These are phyloP conservation scores for Mycena sanguinolenta DNA, from an alignment of 768 basidiomycete species.

Conservation along the genomic window DNA sequence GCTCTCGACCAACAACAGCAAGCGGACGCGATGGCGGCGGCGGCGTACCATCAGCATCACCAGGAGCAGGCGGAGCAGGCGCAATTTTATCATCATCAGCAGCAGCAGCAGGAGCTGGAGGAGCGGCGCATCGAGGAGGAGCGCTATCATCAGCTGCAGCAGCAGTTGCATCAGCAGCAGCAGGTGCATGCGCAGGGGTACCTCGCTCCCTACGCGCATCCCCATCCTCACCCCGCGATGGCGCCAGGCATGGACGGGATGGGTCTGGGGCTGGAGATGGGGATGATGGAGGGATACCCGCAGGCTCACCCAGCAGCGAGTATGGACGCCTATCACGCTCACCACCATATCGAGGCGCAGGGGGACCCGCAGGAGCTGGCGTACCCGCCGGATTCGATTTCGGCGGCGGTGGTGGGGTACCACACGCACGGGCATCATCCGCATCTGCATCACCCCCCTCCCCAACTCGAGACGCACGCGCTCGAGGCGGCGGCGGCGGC, in stretches of 20 bases:
- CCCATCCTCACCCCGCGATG: slow-evolving; percentile 35
- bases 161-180: slow-evolving; percentile 37
- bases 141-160: slow-evolving; percentile 41
- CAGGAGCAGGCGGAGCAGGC: slow-evolving; percentile 48
- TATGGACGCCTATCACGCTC: slow-evolving; percentile 32
- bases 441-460: slow-evolving; percentile 18
- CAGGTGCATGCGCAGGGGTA: slow-evolving; percentile 35
- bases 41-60: slow-evolving; percentile 50
- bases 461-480: slow-evolving; percentile 4
- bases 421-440: slow-evolving; percentile 12
- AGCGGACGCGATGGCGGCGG: slow-evolving; percentile 51
- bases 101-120: slow-evolving; percentile 43
- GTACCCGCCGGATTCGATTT: slow-evolving; percentile 16
- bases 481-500: neutral
- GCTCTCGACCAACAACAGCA: slow-evolving; percentile 28
- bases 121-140: slow-evolving; percentile 47
- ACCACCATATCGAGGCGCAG: slow-evolving; percentile 20
- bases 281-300: slow-evolving; percentile 34
- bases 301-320: slow-evolving; percentile 30
- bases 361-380: slow-evolving; percentile 18
- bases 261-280: slow-evolving; percentile 24
- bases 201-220: slow-evolving; percentile 37
- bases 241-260: slow-evolving; percentile 29
- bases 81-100: slow-evolving; percentile 40
- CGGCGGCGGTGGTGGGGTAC: neutral